A percentile compares a stretch with the other conserved stretches of the same genome.
Conservation (phyloP, 139 green algal species). For the Diplosphaera chodatii region DNA sequence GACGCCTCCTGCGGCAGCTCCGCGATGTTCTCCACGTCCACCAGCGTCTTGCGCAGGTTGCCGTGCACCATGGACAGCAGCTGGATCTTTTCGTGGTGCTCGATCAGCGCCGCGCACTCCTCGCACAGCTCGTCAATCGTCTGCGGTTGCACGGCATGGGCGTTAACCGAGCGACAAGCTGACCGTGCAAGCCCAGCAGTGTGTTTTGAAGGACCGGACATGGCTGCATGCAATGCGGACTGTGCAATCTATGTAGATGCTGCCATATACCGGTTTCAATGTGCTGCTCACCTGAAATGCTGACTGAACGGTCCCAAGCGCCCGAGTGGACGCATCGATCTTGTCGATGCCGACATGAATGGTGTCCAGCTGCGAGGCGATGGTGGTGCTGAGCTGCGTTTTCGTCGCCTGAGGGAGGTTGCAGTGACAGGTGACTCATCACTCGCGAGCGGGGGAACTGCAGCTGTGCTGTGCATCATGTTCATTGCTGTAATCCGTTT, state of each 20-base stretch:
- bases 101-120: constrained; percentile 62
- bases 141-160: neutral
- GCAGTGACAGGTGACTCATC: no score
- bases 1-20: constrained; percentile 29
- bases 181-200: no score
- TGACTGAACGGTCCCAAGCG: neutral
- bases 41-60: constrained; percentile 63
- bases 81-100: constrained; percentile 73
- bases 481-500: no score
- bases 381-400: constrained; percentile 38
- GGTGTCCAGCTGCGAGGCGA: constrained; percentile 57
- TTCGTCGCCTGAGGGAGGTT: constrained; percentile 34
- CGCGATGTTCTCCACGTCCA: constrained; percentile 43
- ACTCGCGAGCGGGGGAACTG: no score
- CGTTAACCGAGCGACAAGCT: no score
- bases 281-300: neutral
- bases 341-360: constrained; percentile 51
- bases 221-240: no score
- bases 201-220: no score
- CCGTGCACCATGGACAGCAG: constrained; percentile 54
- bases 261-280: no score
- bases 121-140: constrained; percentile 55
- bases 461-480: no score
- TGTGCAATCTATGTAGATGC: no score
- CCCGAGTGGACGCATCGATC: constrained; percentile 23